A percentile compares a stretch with the other conserved stretches of the same genome.
Evolutionary conservation across 768 basidiomycete species (phyloP).

Genomic region (Serendipita vermifera): DNA sequence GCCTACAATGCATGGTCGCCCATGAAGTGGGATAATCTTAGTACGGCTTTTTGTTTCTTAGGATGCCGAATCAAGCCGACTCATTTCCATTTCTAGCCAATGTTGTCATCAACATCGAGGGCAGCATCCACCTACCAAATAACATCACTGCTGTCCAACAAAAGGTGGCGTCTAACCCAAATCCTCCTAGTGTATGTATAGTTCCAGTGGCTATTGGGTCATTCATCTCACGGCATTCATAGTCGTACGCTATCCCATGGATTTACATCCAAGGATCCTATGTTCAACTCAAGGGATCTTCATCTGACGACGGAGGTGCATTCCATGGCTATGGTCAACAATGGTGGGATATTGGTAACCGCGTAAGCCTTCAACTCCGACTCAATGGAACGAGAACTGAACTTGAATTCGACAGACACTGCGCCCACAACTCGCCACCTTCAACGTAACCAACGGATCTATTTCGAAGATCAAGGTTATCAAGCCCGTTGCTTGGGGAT

Average conservation of each 20-base stretch:
- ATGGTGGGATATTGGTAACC: conserved; percentile 37
- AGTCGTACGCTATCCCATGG: conserved; percentile 30
- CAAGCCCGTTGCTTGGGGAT: conserved; percentile 40
- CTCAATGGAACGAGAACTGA: too few relatives aligned
- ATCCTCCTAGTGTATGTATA: conserved; percentile 27
- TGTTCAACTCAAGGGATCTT: conserved; percentile 30
- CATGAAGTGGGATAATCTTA: conserved; percentile 24
- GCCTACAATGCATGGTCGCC: conserved; percentile 31
- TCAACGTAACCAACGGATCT: conserved; percentile 34
- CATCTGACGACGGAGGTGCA: conserved; percentile 29
- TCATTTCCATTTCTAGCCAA: conserved; percentile 17
- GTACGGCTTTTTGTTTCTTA: not conserved
- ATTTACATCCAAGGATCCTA: conserved; percentile 33
- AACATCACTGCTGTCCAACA: conserved; percentile 32
- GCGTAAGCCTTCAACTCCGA: conserved; percentile 21
- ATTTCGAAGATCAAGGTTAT: conserved; percentile 30
- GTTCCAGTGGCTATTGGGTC: not conserved
- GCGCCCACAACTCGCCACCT: conserved; percentile 36
- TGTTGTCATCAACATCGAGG: conserved; percentile 31
- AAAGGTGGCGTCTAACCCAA: conserved; percentile 27
- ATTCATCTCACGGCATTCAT: not conserved
- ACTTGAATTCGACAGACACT: conserved; percentile 23
- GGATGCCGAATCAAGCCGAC: not conserved
- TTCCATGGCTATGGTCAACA: conserved; percentile 38
- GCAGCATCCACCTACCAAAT: conserved; percentile 33